Evolutionary conservation across 768 basidiomycete species (phyloP), one percentile per base, ranked within the genome.

Genomic region (Coprinellus micaceus): DNA sequence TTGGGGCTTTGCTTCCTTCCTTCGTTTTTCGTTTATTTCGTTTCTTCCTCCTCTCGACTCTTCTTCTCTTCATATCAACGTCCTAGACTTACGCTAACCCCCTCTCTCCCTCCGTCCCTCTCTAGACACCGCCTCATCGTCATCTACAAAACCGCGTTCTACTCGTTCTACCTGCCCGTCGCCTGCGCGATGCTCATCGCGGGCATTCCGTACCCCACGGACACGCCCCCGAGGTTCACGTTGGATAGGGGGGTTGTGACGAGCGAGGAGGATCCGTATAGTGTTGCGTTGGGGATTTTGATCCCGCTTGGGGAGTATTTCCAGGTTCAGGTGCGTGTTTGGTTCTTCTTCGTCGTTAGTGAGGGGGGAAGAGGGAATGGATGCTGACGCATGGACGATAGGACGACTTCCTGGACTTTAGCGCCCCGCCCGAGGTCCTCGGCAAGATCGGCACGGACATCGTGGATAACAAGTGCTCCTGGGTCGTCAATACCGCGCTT

Each of bases 401-500:
- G 72, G 96, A 98, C 68, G 96, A 98, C 73, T 98, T 87, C 73
- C 83, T 98, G 64, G 97, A 99, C 71, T 97, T 84, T 68, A 86
- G 89, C 19, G 94, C 88, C 4, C 82, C 90, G 7, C 92, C 94
- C 0, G 94, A 94, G 72, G 81, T 89, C 63, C 89, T 98, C 51
- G 96, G 96, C 46, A 98, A 99, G 76, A 85, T 99, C 57, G 97
- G 96, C 21, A 98, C 96, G 15, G 97, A 98, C 70, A 99, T 99
- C 65, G 71, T 98, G 57, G 96, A 99, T 73, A 98, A 98, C 84
- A 99, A 99, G 76, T 98, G 96, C 72, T 89, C 89, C 17, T 99
- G 96, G 97, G 87, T 88, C 63, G 80, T 98, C 70, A 98, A 97
- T 74, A 85, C 84, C 21, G 97, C 94, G 26, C 78, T 98, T 56